Evolutionary conservation across 768 basidiomycete genomes (phyloP), one percentile per base, ranked within the genome.

Genomic region (Boletales sp.): DNA sequence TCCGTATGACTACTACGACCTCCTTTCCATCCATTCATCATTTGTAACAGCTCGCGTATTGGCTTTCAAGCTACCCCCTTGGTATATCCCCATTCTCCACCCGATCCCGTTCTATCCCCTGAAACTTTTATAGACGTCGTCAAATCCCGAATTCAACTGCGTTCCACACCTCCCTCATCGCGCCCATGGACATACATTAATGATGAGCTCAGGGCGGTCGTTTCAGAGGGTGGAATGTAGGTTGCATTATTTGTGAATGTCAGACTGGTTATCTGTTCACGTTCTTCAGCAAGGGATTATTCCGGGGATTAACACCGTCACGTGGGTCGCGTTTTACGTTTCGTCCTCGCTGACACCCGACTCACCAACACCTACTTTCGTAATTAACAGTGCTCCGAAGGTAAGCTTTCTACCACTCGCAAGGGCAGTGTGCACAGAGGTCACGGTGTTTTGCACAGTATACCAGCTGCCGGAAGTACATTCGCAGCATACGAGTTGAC

Each of bases 11-110:
- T 13, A 18, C 6, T 8, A 8, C 14, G 7, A 13, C 19, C 25
- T 7, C 31, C 5, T 32, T 30, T 45, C 41, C 8, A 19, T 41
- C 17, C 46, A 1, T 15, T 21, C 49, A 14, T 53, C 15, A 14
- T 18, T 19, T 10, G 6, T 18, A 4, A 33, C 21, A 63, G 61
- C 54, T 63, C 32, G 59, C 61, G 8, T 63, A 99, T 62, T 99
- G 96, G 96, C 75, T 96, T 2, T 81, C 90, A 1, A 94, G 87
- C 62, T 97, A 95, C 66, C 95, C 93, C 0, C 73, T 95, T 6
- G 88, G 87, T 87, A 44, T 8, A 65, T 49, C 13, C 41, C 13
- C 30, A 17, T 33, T 35, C 47, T 35, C 21, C 5, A 25, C 21
- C 21, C 21, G 21, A 25, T 25, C 21, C 5, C 21, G 21, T 25